phyloP scores from a whole-genome alignment of 768 basidiomycete species.

The Mycena albidolilacea region DNA sequence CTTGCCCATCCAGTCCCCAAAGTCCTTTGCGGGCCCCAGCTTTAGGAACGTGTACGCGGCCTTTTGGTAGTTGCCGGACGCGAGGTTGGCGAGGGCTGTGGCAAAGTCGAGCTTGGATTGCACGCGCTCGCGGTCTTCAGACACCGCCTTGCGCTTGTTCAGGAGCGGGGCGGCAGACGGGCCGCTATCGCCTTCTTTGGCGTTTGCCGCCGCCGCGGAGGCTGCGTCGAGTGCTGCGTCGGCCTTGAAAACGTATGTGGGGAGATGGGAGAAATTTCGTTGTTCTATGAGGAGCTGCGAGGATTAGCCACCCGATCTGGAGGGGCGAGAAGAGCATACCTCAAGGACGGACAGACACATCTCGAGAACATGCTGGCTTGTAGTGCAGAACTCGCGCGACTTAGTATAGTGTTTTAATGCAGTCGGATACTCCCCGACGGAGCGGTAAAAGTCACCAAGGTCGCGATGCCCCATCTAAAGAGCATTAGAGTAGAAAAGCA shows the following conservation, averaged over 20 bases:
- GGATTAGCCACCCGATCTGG: background rate
- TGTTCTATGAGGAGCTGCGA: constrained; percentile 87
- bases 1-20: constrained; percentile 87
- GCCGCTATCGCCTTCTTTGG: constrained; percentile 40
- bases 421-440: constrained; percentile 77
- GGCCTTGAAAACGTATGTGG: constrained; percentile 97
- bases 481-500: constrained; percentile 7
- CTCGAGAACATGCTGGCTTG: constrained; percentile 92
- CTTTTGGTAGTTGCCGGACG: constrained; percentile 81
- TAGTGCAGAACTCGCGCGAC: constrained; percentile 93
- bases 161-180: constrained; percentile 34
- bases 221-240: constrained; percentile 88
- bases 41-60: constrained; percentile 83
- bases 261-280: constrained; percentile 86
- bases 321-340: constrained; percentile 55
- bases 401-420: constrained; percentile 91
- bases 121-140: constrained; percentile 75
- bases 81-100: constrained; percentile 81
- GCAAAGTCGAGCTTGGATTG: constrained; percentile 89
- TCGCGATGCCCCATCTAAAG: constrained; percentile 92
- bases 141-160: constrained; percentile 58
- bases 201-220: constrained; percentile 49
- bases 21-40: constrained; percentile 72
- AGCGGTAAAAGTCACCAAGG: constrained; percentile 83
- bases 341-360: constrained; percentile 90